Conservation (phyloP, 2,329 filamentous ascomycete genomes). For the Penicillium sumatraense region DNA sequence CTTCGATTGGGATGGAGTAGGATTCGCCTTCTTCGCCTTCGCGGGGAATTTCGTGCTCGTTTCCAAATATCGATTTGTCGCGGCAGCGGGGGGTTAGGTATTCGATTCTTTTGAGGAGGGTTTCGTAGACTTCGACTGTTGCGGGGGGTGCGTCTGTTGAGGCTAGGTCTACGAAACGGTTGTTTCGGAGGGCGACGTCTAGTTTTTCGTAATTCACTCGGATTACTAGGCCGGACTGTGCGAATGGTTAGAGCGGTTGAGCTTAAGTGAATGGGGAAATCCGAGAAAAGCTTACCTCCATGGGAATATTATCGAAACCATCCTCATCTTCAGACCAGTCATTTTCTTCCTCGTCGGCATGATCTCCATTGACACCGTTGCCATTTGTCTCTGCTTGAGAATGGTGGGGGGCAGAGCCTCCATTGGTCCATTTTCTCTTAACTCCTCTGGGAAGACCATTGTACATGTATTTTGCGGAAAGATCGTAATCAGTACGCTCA, state of each 20-base stretch:
- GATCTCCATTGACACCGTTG: conserved; percentile 34
- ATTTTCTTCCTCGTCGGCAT: conserved; percentile 35
- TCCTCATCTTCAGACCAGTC: conserved; percentile 44
- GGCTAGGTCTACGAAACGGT: conserved; percentile 74
- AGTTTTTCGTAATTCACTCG: conserved; percentile 86
- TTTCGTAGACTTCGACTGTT: conserved; percentile 78
- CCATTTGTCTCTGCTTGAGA: conserved; percentile 21
- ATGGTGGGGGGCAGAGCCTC: conserved; percentile 20
- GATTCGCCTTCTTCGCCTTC: conserved; percentile 48
- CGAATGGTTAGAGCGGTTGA: conserved; percentile 12
- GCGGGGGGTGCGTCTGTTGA: conserved; percentile 71
- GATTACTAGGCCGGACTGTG: conserved; percentile 72
- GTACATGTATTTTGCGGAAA: conserved; percentile 36
- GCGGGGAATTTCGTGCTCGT: conserved; percentile 37
- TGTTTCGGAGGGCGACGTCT: conserved; percentile 78
- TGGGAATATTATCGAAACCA: conserved; percentile 37
- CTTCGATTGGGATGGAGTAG: conserved; percentile 40
- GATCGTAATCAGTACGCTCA: conserved; percentile 41
- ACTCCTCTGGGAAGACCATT: conserved; percentile 39
- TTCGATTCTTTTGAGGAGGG: conserved; percentile 73
- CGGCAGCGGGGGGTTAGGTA: conserved; percentile 70
- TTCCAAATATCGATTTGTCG: conserved; percentile 31
- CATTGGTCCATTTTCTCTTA: conserved; percentile 36
- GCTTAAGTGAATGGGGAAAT: too few relatives aligned
- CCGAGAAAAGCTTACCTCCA: conserved; percentile 49